Evolutionary conservation across 2,329 filamentous ascomycete genomes (phyloP).

Genomic region (Fusarium humuli): DNA sequence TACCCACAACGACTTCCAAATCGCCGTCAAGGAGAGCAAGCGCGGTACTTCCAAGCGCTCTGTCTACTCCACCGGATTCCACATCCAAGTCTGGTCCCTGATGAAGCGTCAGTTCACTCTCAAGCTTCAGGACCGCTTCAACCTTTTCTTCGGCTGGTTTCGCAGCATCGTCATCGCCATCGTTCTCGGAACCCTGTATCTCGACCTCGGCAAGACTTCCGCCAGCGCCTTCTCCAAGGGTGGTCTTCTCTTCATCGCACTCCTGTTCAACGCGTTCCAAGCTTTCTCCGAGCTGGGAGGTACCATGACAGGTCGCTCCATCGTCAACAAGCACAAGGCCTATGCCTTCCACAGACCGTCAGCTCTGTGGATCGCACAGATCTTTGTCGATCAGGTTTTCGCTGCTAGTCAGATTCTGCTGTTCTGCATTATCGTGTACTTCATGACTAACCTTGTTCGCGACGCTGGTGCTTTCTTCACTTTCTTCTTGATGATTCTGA

Average conservation of each 20-base stretch:
- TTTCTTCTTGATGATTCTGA: conserved; percentile 77
- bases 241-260: conserved; percentile 81
- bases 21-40: conserved; percentile 82
- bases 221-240: conserved; percentile 83
- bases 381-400: conserved; percentile 81
- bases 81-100: conserved; percentile 83
- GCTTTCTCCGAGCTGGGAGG: conserved; percentile 81
- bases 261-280: conserved; percentile 89
- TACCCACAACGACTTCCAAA: conserved; percentile 79
- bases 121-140: conserved; percentile 87
- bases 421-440: conserved; percentile 82
- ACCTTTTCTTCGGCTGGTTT: conserved; percentile 78
- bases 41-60: conserved; percentile 79
- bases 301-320: conserved; percentile 80
- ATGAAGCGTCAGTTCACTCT: conserved; percentile 87
- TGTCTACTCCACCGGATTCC: conserved; percentile 86
- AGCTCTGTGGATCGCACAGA: conserved; percentile 85
- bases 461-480: conserved; percentile 82
- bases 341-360: conserved; percentile 87
- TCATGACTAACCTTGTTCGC: conserved; percentile 77
- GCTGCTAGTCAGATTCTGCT: conserved; percentile 75
- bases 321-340: conserved; percentile 86
- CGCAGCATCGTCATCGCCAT: conserved; percentile 78
- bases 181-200: conserved; percentile 82
- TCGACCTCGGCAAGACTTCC: conserved; percentile 73